Conservation (phyloP, 176 grass and related monocot genomes). For the Lolium multiflorum region DNA sequence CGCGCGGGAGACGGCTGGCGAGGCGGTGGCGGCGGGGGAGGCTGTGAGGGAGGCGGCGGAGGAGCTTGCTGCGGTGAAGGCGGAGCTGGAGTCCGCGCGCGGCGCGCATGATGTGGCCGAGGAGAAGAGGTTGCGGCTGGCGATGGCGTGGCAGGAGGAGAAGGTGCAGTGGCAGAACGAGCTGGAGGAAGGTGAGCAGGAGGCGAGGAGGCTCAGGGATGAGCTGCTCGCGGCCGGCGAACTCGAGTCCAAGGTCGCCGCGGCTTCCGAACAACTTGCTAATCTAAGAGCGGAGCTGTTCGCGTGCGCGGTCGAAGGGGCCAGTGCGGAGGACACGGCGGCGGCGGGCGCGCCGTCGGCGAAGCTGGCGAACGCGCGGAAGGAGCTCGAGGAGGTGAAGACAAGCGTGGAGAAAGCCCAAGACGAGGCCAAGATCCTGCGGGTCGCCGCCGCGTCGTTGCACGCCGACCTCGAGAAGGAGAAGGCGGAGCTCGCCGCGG, state of each 20-base stretch:
- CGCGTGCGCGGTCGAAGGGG: slow-evolving; percentile 39
- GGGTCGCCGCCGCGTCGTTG: slow-evolving; percentile 59
- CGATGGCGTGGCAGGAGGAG: slow-evolving; percentile 57
- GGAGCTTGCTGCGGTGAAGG: slow-evolving; percentile 50
- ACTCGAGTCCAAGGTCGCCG: slow-evolving; percentile 53
- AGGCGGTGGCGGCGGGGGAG: slow-evolving; percentile 39
- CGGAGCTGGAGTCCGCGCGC: slow-evolving; percentile 56
- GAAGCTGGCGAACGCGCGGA: slow-evolving; percentile 28
- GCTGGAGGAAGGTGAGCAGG: slow-evolving; percentile 53
- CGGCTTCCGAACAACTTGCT: slow-evolving; percentile 51
- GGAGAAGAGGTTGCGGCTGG: slow-evolving; percentile 53
- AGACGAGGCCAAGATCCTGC: slow-evolving; percentile 52
- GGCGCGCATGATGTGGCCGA: slow-evolving; percentile 55
- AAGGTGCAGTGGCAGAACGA: slow-evolving; percentile 62
- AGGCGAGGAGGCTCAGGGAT: slow-evolving; percentile 45
- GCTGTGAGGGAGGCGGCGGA: slow-evolving; percentile 46
- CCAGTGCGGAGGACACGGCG: slow-evolving; percentile 38
- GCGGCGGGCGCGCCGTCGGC: neutral
- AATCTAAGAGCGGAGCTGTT: slow-evolving; percentile 61
- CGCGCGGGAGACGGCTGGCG: slow-evolving; percentile 37
- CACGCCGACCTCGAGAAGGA: slow-evolving; percentile 51
- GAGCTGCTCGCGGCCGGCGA: slow-evolving; percentile 46
- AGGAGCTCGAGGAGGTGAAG: slow-evolving; percentile 65
- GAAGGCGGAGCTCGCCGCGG: slow-evolving; percentile 50
- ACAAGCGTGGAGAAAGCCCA: slow-evolving; percentile 54